These are phyloP conservation scores for Pichia sp. DNA, from an alignment of 1,139 yeast genomes.

Conservation along the genomic window DNA sequence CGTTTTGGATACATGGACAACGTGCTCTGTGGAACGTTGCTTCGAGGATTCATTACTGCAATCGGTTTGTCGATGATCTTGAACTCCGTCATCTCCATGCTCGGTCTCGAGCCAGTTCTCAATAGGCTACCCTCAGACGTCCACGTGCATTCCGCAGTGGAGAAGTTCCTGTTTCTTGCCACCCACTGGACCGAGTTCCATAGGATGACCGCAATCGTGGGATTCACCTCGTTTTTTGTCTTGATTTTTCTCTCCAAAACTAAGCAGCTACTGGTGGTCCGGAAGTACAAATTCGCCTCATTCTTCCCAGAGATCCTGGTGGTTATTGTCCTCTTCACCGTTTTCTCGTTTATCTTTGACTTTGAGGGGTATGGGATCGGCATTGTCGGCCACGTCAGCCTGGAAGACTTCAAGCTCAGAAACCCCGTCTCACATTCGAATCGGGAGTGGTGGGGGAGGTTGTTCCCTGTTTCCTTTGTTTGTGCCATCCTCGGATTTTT, in stretches of 20 bases:
- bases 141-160: conserved; percentile 74
- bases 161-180: conserved; percentile 58
- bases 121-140: conserved; percentile 34
- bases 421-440: conserved; percentile 43
- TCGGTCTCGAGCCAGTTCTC: conserved; percentile 52
- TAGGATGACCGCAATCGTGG: conserved; percentile 49
- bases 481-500: conserved; percentile 89
- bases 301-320: conserved; percentile 81
- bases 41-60: conserved; percentile 87
- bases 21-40: conserved; percentile 73
- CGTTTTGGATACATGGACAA: conserved; percentile 88
- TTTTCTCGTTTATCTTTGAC: conserved; percentile 47
- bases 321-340: conserved; percentile 62
- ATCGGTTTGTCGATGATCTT: conserved; percentile 90
- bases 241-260: conserved; percentile 40
- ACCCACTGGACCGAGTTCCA: conserved; percentile 41
- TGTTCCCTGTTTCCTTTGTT: conserved; percentile 59
- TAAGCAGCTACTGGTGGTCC: conserved; percentile 38
- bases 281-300: conserved; percentile 35
- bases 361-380: conserved; percentile 56
- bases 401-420: conserved; percentile 39
- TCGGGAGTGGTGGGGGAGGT: conserved; percentile 37
- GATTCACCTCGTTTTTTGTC: conserved; percentile 42
- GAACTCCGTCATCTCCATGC: conserved; percentile 66
- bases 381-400: conserved; percentile 63